phyloP scores from a whole-genome alignment of 768 basidiomycete species.

The Collybiopsis luxurians region DNA sequence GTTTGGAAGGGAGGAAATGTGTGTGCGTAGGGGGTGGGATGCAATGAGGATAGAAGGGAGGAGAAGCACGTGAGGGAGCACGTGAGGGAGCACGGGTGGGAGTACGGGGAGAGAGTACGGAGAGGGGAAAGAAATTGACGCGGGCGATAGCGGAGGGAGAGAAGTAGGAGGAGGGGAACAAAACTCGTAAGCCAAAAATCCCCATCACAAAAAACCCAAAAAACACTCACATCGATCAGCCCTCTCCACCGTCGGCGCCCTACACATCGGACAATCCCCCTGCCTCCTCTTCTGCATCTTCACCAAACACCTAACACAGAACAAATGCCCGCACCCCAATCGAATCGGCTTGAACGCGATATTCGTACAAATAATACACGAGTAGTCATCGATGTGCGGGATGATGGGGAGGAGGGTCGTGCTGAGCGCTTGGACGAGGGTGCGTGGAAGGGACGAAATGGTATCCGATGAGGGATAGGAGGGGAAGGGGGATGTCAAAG shows the following conservation, averaged over 20 bases:
- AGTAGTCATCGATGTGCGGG: slow-evolving; percentile 80
- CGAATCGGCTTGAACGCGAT: slow-evolving; percentile 94
- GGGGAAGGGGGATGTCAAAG: slow-evolving; percentile 32
- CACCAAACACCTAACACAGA: slow-evolving; percentile 77
- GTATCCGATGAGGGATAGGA: slow-evolving; percentile 20
- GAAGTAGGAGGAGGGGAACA: background rate
- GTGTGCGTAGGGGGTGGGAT: no score
- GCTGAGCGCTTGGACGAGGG: slow-evolving; percentile 80
- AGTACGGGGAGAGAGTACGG: background rate
- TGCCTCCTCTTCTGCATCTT: slow-evolving; percentile 87
- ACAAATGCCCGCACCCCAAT: slow-evolving; percentile 75
- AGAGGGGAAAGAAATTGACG: background rate
- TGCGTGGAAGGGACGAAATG: slow-evolving; percentile 43
- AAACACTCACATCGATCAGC: slow-evolving; percentile 69
- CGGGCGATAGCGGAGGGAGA: no score
- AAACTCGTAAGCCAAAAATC: background rate
- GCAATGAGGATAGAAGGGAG: no score
- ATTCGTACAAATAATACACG: slow-evolving; percentile 83
- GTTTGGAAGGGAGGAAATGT: no score
- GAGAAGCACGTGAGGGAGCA: no score
- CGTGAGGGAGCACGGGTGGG: no score
- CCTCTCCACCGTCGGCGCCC: slow-evolving; percentile 69
- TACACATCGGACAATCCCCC: slow-evolving; percentile 81
- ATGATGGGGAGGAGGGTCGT: slow-evolving; percentile 79
- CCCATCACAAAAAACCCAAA: background rate